Percentiles rank a stretch among this genome's conserved stretches.
Evolutionary conservation across 352 stramenopile species (phyloP).

Genomic region (Phytophthora agathidicida): DNA sequence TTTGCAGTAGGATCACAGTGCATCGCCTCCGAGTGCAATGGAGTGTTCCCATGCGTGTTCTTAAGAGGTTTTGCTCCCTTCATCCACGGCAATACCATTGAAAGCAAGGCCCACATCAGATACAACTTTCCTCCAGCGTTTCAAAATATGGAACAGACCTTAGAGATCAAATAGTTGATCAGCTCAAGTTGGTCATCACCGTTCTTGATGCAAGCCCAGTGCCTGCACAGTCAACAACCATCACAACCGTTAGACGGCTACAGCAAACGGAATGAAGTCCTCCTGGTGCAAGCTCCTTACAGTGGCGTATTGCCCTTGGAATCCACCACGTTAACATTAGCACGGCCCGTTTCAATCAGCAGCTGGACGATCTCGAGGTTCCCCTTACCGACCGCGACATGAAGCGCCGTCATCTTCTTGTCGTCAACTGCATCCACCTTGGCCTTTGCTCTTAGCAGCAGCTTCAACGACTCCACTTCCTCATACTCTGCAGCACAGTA

Average conservation of each 20-base stretch:
- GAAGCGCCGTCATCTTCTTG: constrained; percentile 81
- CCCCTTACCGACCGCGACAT: constrained; percentile 67
- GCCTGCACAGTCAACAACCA: constrained; percentile 35
- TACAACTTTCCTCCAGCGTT: background rate
- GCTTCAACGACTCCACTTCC: constrained; percentile 57
- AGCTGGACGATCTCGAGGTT: constrained; percentile 67
- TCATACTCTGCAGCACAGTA: constrained; percentile 59
- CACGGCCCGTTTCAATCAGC: constrained; percentile 63
- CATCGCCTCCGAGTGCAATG: constrained; percentile 79
- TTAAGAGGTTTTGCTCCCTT: constrained; percentile 68
- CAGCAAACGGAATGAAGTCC: background rate
- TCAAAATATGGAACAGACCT: constrained; percentile 37
- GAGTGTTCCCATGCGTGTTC: constrained; percentile 64
- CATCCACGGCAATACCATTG: background rate
- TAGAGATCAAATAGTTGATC: constrained; percentile 62
- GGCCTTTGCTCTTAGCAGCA: constrained; percentile 61
- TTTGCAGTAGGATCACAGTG: constrained; percentile 60
- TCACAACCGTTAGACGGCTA: background rate
- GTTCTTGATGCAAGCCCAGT: constrained; percentile 78
- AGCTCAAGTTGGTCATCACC: constrained; percentile 47
- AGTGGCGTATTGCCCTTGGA: constrained; percentile 72
- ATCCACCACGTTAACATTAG: constrained; percentile 64
- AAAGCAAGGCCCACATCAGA: background rate
- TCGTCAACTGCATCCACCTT: constrained; percentile 68
- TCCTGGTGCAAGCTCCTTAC: constrained; percentile 40